phyloP scores from a whole-genome alignment of 495 filamentous ascomycete species.

The Annulohypoxylon stygium region DNA sequence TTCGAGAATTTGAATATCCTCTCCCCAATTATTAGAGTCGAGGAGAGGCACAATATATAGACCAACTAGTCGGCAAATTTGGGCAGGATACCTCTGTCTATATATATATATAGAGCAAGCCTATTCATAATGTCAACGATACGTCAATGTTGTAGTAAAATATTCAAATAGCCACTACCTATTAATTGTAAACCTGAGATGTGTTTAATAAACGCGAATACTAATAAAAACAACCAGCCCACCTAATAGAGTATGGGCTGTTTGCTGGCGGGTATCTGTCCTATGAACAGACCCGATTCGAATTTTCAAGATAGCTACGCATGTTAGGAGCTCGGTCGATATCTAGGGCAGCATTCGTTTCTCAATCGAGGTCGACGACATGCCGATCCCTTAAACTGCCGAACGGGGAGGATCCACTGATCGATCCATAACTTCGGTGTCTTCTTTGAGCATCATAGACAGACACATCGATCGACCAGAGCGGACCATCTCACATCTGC shows the following conservation, averaged over 20 bases:
- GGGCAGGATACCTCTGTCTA: too few relatives aligned
- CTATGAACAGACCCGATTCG: background rate
- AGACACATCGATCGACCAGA: background rate
- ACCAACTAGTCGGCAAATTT: too few relatives aligned
- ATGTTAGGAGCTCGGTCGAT: background rate
- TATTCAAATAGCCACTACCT: too few relatives aligned
- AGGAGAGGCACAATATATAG: too few relatives aligned
- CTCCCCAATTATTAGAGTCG: too few relatives aligned
- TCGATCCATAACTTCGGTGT: slow-evolving; percentile 16
- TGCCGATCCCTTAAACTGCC: background rate
- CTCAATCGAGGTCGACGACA: background rate
- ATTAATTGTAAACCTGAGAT: too few relatives aligned
- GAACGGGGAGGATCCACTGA: background rate
- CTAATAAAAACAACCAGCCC: background rate
- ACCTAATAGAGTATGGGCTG: background rate
- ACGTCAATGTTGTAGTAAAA: too few relatives aligned
- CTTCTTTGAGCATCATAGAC: slow-evolving; percentile 11
- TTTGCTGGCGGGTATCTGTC: background rate
- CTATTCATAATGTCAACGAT: too few relatives aligned
- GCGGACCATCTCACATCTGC: slow-evolving; percentile 2
- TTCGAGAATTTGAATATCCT: too few relatives aligned
- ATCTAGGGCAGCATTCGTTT: background rate
- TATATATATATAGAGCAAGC: too few relatives aligned
- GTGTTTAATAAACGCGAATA: background rate
- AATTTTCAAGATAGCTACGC: background rate